Evolutionary conservation across 192 early-diverging fungal genomes (phyloP), one percentile per base, ranked within the genome.

Genomic region (Coemansia reversa): DNA sequence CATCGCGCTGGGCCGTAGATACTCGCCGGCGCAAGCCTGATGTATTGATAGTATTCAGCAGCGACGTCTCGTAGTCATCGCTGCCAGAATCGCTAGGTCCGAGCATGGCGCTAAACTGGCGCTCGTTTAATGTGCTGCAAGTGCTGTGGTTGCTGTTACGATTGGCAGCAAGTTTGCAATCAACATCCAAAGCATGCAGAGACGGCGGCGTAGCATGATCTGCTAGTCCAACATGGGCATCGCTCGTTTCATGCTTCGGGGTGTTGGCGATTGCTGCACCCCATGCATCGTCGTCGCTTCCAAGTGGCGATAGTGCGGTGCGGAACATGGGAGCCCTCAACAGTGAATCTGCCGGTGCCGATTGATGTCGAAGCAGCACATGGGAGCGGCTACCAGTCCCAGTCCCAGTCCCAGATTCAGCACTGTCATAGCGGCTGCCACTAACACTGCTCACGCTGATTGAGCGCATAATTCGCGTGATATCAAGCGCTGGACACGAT

Each of bases 381-480:
- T 51, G 47, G 28, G n/a, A 50, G 27, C 19, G 48, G 49, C 29
- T 51, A 11, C 8, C 47, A 20, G 24, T 8, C 18, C 7, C 16
- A n/a, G 19, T 8, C 24, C 9, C 22, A n/a, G 30, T 20, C 25
- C n/a, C n/a, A n/a, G n/a, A n/a, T n/a, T 19, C 51, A 33, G 25
- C 11, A 50, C 50, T 62, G 51, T 8, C 51, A 45, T 30, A 16
- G 45, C 39, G 60, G 29, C 24, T 51, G 29, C 30, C 33, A 7
- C 27, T 9, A 33, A 20, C 49, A 55, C 57, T 58, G 65, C 65
- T 63, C 61, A 35, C 61, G 42, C 76, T 75, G 61, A 79, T 79
- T 19, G 76, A 74, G 50, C 72, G 76, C 72, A 79, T 74, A 52
- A 79, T 74, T 11, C 72, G 76, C 7, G 71, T 74, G 51, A 79